A percentile compares a stretch with the other conserved stretches of the same genome.
Evolutionary conservation across 2,329 filamentous ascomycete genomes (phyloP).

Genomic region (Xylariaceae sp.): DNA sequence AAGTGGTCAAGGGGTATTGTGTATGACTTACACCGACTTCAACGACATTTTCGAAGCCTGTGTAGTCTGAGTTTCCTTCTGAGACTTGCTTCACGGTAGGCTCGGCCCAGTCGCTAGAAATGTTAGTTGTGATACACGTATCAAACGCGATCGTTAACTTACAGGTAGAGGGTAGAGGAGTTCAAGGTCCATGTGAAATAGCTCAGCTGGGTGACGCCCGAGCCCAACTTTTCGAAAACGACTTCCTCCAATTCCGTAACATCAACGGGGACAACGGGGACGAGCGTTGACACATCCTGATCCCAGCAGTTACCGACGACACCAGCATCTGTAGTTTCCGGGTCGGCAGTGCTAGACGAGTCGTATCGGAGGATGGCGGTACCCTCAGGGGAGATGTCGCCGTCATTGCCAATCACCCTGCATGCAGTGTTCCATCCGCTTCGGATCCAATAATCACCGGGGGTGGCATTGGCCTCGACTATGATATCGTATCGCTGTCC

Average conservation of each 20-base stretch:
- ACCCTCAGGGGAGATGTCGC: slow-evolving; percentile 42
- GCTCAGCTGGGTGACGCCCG: background rate
- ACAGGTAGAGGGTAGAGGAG: background rate
- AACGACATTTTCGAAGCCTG: background rate
- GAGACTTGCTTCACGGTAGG: background rate
- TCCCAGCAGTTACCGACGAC: background rate
- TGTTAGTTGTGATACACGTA: background rate
- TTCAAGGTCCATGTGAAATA: background rate
- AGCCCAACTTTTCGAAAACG: background rate
- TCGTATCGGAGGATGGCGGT: slow-evolving; percentile 38
- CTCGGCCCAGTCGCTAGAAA: background rate
- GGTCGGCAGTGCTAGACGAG: slow-evolving; percentile 32
- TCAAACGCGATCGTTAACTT: background rate
- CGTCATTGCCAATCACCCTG: slow-evolving; percentile 36
- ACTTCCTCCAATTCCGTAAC: background rate
- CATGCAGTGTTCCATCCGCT: slow-evolving; percentile 43
- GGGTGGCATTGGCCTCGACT: slow-evolving; percentile 37
- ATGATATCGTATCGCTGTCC: slow-evolving; percentile 47
- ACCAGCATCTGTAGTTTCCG: slow-evolving; percentile 23
- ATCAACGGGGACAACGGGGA: background rate
- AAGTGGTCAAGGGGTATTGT: slow-evolving; percentile 41
- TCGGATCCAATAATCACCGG: slow-evolving; percentile 48
- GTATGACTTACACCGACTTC: background rate
- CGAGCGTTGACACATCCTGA: background rate
- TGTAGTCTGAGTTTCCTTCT: background rate